Evolutionary conservation across 345 rosid species (phyloP).

Genomic region (Corchorus capsularis): DNA sequence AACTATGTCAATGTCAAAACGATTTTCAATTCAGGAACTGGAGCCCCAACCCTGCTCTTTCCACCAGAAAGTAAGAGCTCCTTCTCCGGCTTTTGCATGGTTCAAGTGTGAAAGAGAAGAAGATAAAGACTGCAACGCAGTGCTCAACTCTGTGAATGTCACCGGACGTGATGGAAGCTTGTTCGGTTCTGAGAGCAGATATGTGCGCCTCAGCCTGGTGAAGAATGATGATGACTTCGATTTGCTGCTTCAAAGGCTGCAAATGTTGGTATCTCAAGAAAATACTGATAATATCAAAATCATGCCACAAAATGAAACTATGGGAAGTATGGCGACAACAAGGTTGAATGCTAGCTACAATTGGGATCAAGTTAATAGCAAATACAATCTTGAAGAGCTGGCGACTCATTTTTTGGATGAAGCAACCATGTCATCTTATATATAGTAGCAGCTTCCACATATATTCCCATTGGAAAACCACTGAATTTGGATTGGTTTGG

Average conservation of each 20-base stretch:
- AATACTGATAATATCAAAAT: constrained; percentile 9
- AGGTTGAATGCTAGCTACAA: neutral
- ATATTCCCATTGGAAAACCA: too few relatives aligned
- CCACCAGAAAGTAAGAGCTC: constrained; percentile 29
- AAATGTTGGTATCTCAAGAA: constrained; percentile 26
- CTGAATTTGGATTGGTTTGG: too few relatives aligned
- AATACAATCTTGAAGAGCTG: neutral
- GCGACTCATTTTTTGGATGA: neutral
- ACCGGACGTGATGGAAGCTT: constrained; percentile 40
- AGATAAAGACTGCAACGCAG: constrained; percentile 45
- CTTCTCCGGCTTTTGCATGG: constrained; percentile 66
- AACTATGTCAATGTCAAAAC: constrained; percentile 40
- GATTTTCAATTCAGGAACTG: constrained; percentile 53
- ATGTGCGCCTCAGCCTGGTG: constrained; percentile 56
- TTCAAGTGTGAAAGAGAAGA: constrained; percentile 55
- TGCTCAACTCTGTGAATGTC: constrained; percentile 47
- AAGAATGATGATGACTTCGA: constrained; percentile 60
- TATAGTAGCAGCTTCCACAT: too few relatives aligned
- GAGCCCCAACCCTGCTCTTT: constrained; percentile 44
- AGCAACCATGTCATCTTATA: too few relatives aligned
- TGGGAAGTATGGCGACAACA: neutral
- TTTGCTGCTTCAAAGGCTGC: constrained; percentile 31
- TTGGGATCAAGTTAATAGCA: too few relatives aligned
- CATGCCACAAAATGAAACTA: neutral
- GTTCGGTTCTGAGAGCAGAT: constrained; percentile 37